Base-by-base conservation (phyloP, 352 stramenopile genomes). In the Salisapilia sapeloensis region DNA sequence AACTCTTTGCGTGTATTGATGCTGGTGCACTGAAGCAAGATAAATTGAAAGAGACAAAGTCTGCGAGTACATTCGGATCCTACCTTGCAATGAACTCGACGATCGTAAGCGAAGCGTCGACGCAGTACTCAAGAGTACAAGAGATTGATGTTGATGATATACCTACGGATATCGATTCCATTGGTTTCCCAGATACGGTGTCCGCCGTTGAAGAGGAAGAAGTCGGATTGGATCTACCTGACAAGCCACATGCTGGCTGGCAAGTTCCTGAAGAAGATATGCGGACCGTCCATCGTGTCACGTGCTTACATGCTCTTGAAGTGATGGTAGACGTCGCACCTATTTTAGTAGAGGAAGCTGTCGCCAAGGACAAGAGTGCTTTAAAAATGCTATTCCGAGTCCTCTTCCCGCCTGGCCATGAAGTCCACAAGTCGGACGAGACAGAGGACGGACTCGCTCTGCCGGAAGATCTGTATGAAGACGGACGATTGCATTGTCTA, bases 1-100 rank as follows among this genome's bases (percentile, higher is more conserved):
- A 86, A 14, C 30, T 83, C 8, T 81, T 86, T 14, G 42, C 41
- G n/a, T 91, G 87, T 40, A 75, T 91, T 29, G 65, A 81, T 16
- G 82, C 47, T 28, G 71, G 56, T 9, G 52, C 79, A 23, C 45
- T 82, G 5, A 30, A 53, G 9, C 43, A 29, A n/a, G 56, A 58
- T 9, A 37, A 53, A 28, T 28, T 10, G 24, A 12, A 10, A 12
- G 10, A 13, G n/a, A n/a, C n/a, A n/a, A n/a, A n/a, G n/a, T n/a
- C n/a, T n/a, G n/a, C n/a, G n/a, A n/a, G n/a, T n/a, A n/a, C n/a
- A n/a, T n/a, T n/a, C n/a, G n/a, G n/a, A n/a, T n/a, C n/a, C n/a
- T n/a, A n/a, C n/a, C n/a, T n/a, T n/a, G n/a, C n/a, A n/a, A n/a
- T n/a, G n/a, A n/a, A n/a, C n/a, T n/a, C n/a, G n/a, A n/a, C n/a